phyloP scores from a whole-genome alignment of 1,139 yeast genomes.

The Suhomyces atakaporum region DNA sequence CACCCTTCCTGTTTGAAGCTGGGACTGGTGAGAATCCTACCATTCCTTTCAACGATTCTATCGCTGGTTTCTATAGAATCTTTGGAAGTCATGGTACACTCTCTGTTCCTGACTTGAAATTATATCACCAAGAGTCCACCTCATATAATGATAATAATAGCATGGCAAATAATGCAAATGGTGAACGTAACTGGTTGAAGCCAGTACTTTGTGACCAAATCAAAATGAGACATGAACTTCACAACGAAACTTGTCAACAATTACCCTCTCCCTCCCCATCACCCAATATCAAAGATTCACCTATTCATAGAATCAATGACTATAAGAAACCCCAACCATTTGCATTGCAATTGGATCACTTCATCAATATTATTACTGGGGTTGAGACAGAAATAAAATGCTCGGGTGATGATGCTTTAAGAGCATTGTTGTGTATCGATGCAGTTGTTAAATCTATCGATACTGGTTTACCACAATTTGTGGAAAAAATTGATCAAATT shows the following conservation, averaged over 20 bases:
- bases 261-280: constrained; percentile 31
- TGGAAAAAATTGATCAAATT: constrained; percentile 28
- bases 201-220: constrained; percentile 32
- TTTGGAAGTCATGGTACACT: constrained; percentile 45
- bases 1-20: constrained; percentile 44
- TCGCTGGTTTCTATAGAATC: constrained; percentile 41
- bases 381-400: constrained; percentile 35
- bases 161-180: constrained; percentile 13
- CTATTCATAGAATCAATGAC: constrained; percentile 17
- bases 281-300: constrained; percentile 26
- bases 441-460: constrained; percentile 40
- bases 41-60: constrained; percentile 34
- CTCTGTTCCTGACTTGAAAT: constrained; percentile 43
- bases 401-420: constrained; percentile 43
- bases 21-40: constrained; percentile 49
- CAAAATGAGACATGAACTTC: constrained; percentile 20
- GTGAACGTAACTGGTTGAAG: constrained; percentile 33
- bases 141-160: constrained; percentile 14
- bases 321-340: constrained; percentile 35
- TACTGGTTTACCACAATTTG: constrained; percentile 38
- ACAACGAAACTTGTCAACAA: constrained; percentile 7
- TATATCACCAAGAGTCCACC: constrained; percentile 32
- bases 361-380: constrained; percentile 38
- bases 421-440: constrained; percentile 42
- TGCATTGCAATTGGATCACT: constrained; percentile 43